Base-by-base conservation (phyloP, 441 rosid species). In the Adansonia grandidieri region DNA sequence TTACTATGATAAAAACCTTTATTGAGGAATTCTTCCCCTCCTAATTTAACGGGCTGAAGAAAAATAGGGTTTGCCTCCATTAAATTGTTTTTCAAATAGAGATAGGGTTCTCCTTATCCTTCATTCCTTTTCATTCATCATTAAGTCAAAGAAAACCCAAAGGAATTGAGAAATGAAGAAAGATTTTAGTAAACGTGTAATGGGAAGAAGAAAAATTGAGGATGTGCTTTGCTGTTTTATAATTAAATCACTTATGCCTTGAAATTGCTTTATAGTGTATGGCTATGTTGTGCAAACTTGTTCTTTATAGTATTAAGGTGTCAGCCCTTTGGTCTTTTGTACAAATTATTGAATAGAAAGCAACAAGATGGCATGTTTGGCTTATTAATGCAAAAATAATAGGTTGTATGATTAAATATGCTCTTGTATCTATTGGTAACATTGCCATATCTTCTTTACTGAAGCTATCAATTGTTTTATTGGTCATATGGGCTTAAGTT, bases 201-300 rank as follows among this genome's bases (percentile, higher is more conserved):
- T 15, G 70, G 70, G n/a, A 19, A 37, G 8, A 65, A 65, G 15
- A 20, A 64, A 64, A 64, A 60, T 20, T 37, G 17, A 14, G 2
- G 20, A 15, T 37, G 47, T 65, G 45, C 10, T 40, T 65, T 40
- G 20, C 50, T n/a, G 8, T 65, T 65, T 15, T 64, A 15, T n/a
- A n/a, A 19, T 19, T 42, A 67, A 67, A 19, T 67, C 7, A 48
- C 47, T 11, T 11, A 45, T 44, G 54, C 37, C 72, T 17, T 67
- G 72, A 45, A 45, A 45, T 67, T 67, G 54, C 72, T 67, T 67
- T 67, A 1, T n/a, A 67, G 9, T 67, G 19, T 67, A 44, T 45
- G 28, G 28, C 37, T 19, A 20, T 67, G 72, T 45, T 67, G n/a
- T 45, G 19, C 37, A 45, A 19, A 37, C 22, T 19, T 67, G 45